A percentile compares a stretch with the other conserved stretches of the same genome.
Conservation (phyloP, 1,284 basidiomycete species). For the Melanopsichium pennsylvanicum region DNA sequence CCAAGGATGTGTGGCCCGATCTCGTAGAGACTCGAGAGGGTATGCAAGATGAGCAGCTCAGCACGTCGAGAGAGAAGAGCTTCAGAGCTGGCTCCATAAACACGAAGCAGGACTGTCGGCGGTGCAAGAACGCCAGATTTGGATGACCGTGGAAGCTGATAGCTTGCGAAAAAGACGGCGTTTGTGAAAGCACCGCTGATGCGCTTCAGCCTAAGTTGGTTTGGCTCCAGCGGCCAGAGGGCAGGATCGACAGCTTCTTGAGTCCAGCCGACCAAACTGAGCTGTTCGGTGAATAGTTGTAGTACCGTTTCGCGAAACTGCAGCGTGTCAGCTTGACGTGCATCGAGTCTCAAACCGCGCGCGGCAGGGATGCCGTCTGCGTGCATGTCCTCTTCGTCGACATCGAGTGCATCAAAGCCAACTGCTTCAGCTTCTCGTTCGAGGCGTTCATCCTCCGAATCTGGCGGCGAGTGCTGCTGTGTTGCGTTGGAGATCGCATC, state of each 20-base stretch:
- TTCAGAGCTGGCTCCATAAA: constrained; percentile 61
- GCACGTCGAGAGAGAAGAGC: constrained; percentile 58
- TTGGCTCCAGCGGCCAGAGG: constrained; percentile 41
- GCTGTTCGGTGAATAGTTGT: constrained; percentile 49
- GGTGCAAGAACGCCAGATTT: constrained; percentile 7
- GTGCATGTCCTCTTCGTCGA: constrained; percentile 64
- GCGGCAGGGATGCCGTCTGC: constrained; percentile 63
- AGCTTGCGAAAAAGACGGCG: constrained; percentile 64
- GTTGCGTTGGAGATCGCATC: background rate
- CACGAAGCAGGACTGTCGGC: constrained; percentile 60
- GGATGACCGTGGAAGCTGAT: constrained; percentile 15
- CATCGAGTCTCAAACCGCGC: constrained; percentile 56
- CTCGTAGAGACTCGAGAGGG: constrained; percentile 62
- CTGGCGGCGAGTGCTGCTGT: constrained; percentile 9
- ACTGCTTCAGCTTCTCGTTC: constrained; percentile 35
- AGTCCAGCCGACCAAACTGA: constrained; percentile 54
- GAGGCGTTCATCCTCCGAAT: constrained; percentile 18
- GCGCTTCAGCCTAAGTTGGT: constrained; percentile 50
- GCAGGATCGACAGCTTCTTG: constrained; percentile 37
- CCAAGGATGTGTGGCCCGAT: constrained; percentile 65
- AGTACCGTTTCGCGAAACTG: constrained; percentile 54
- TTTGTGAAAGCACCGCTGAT: constrained; percentile 62
- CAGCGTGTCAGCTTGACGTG: constrained; percentile 45
- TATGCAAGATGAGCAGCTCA: constrained; percentile 64
- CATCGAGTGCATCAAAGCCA: constrained; percentile 54